phyloP scores from a whole-genome alignment of 257 asterid genomes.

The Anisodus tanguticus region DNA sequence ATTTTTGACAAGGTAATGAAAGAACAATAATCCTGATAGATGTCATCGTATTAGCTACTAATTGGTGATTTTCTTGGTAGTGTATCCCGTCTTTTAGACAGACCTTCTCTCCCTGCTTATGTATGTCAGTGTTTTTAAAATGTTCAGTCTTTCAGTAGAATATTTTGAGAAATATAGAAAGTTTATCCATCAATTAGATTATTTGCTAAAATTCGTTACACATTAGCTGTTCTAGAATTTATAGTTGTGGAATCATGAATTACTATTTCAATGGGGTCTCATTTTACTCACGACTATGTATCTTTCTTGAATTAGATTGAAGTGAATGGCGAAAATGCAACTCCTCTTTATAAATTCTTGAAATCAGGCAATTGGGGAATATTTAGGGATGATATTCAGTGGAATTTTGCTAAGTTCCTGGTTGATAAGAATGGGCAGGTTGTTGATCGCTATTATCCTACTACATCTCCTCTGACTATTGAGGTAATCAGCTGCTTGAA shows the following conservation, averaged over 20 bases:
- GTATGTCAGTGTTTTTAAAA: background rate
- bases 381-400: no score
- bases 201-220: background rate
- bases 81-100: background rate
- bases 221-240: background rate
- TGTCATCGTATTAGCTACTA: background rate
- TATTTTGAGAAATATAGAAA: background rate
- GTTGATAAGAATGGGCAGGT: constrained; percentile 72
- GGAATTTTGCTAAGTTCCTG: constrained; percentile 50
- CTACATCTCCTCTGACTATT: constrained; percentile 74
- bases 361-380: constrained; percentile 78
- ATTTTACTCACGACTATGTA: background rate
- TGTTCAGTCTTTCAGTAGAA: background rate
- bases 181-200: background rate
- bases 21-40: background rate
- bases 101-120: background rate
- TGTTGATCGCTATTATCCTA: constrained; percentile 79
- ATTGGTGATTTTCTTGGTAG: background rate
- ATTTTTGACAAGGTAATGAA: constrained; percentile 65
- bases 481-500: constrained; percentile 51
- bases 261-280: background rate
- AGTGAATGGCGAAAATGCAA: constrained; percentile 70
- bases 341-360: constrained; percentile 82
- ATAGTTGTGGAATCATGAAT: background rate
- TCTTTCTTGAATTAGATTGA: constrained; percentile 54